A percentile compares a stretch with the other conserved stretches of the same genome.
These are phyloP conservation scores for Colletotrichum ledebouriae DNA, from an alignment of 2,329 filamentous ascomycete species.

Conservation along the genomic window DNA sequence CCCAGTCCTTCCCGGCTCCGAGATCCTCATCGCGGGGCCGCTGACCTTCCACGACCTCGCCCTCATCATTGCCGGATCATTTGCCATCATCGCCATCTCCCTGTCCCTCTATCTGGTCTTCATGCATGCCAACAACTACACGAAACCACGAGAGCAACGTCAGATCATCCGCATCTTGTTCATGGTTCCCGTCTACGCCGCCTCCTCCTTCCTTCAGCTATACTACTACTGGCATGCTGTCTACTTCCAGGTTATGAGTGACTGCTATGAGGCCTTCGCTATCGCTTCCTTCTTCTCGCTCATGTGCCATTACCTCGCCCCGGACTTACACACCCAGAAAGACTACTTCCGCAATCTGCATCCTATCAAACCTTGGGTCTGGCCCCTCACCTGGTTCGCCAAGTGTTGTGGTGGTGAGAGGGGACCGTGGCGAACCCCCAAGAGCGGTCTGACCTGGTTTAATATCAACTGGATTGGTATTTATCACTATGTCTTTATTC, in stretches of 20 bases:
- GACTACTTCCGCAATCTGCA: constrained; percentile 80
- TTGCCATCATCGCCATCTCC: constrained; percentile 63
- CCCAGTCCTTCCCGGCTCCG: constrained; percentile 59
- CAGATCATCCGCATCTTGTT: constrained; percentile 89
- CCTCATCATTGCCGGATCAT: constrained; percentile 63
- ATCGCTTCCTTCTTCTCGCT: constrained; percentile 89
- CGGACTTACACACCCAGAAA: constrained; percentile 84
- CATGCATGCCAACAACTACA: constrained; percentile 72
- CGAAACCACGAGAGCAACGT: constrained; percentile 70
- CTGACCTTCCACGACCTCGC: constrained; percentile 69
- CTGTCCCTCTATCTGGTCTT: constrained; percentile 69
- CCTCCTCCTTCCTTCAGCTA: constrained; percentile 80
- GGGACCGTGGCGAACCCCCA: constrained; percentile 79
- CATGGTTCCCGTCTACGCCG: constrained; percentile 87
- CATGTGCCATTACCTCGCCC: constrained; percentile 84
- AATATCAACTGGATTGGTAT: constrained; percentile 87
- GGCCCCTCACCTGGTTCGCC: constrained; percentile 78
- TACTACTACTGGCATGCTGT: constrained; percentile 82
- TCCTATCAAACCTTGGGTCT: constrained; percentile 79
- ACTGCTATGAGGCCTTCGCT: constrained; percentile 91
- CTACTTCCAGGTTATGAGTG: constrained; percentile 84
- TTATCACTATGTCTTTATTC: constrained; percentile 89
- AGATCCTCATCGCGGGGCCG: constrained; percentile 60
- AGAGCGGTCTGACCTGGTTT: constrained; percentile 89
- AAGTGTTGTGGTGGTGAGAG: constrained; percentile 77